A percentile compares a stretch with the other conserved stretches of the same genome.
phyloP scores from a whole-genome alignment of 1,284 basidiomycete species.

The Naganishia liquefaciens region DNA sequence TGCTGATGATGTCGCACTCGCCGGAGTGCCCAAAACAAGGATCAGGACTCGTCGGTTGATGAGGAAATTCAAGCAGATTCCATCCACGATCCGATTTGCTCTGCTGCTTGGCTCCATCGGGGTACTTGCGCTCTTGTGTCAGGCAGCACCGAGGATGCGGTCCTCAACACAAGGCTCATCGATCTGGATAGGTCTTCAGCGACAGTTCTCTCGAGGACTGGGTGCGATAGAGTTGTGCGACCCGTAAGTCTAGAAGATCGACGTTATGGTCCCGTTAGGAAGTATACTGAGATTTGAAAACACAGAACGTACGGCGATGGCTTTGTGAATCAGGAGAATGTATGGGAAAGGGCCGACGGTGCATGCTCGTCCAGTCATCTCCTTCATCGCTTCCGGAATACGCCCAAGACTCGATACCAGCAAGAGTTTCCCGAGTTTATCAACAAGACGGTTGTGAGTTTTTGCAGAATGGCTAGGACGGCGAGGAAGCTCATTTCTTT shows the following conservation, averaged over 20 bases:
- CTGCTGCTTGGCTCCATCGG: neutral
- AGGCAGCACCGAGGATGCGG: neutral
- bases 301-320: slow-evolving; percentile 18
- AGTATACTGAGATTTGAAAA: neutral
- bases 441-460: slow-evolving; percentile 20
- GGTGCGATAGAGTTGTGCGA: slow-evolving; percentile 4
- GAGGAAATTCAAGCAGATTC: neutral
- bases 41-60: neutral
- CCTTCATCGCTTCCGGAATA: slow-evolving; percentile 18
- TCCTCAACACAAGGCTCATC: neutral
- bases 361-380: slow-evolving; percentile 22
- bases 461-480: neutral
- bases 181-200: slow-evolving; percentile 2
- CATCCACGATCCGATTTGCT: neutral
- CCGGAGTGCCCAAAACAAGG: no score
- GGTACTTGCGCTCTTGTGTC: neutral
- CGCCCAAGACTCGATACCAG: slow-evolving; percentile 11
- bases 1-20: no score
- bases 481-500: neutral
- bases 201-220: neutral
- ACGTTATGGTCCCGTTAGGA: no score
- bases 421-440: slow-evolving; percentile 16
- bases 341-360: slow-evolving; percentile 23
- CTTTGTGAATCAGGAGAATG: slow-evolving; percentile 20
- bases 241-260: neutral